Evolutionary conservation across 768 basidiomycete species (phyloP).

Genomic region (Lactifluus rugatus): DNA sequence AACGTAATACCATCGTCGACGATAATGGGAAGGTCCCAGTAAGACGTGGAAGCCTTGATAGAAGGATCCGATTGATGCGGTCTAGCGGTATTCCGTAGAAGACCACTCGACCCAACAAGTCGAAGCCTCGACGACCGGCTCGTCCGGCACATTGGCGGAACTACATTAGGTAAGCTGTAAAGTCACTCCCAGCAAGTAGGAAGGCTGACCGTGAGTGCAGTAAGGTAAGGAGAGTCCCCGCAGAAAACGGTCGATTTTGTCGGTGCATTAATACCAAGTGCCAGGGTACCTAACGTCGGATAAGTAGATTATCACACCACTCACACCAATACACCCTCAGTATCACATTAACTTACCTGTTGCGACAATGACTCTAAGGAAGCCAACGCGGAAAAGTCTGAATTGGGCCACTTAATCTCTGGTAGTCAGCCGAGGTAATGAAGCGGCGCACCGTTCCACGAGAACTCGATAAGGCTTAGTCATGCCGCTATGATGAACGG

Average conservation of each 20-base stretch:
- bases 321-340: neutral
- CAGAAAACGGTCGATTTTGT: conserved; percentile 56
- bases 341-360: conserved; percentile 33
- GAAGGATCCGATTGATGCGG: conserved; percentile 50
- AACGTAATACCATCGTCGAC: conserved; percentile 51
- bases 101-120: conserved; percentile 59
- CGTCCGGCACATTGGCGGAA: conserved; percentile 69
- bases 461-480: conserved; percentile 47
- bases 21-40: conserved; percentile 58
- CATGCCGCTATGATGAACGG: conserved; percentile 65
- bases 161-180: conserved; percentile 26
- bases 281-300: conserved; percentile 42
- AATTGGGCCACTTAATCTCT: neutral
- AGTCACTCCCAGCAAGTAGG: neutral
- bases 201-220: conserved; percentile 46
- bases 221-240: conserved; percentile 50
- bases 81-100: conserved; percentile 62
- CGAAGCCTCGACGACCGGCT: conserved; percentile 63
- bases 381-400: conserved; percentile 54
- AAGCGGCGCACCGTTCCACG: conserved; percentile 44
- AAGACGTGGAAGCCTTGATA: conserved; percentile 54
- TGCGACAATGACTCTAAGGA: conserved; percentile 55
- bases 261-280: conserved; percentile 69
- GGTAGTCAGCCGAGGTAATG: neutral
- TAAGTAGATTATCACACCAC: neutral